A percentile compares a stretch with the other conserved stretches of the same genome.
Evolutionary conservation across 371 early-diverging fungal genomes (phyloP).

Genomic region (Catenaria anguillulae): DNA sequence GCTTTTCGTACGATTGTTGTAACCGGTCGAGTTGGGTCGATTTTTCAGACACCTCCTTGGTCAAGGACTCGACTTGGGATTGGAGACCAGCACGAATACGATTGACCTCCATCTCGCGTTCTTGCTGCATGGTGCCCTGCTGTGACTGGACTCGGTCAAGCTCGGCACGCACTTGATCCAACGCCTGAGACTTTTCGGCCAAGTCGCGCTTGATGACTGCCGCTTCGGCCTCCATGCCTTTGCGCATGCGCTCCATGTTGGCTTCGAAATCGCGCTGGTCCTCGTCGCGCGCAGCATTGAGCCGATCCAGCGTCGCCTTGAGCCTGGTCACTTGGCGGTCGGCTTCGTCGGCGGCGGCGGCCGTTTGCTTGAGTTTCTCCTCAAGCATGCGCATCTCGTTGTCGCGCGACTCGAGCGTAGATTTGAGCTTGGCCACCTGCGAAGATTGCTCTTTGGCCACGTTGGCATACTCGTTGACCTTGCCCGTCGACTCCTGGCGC

Average conservation of each 20-base stretch:
- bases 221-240: conserved; percentile 13
- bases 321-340: background rate
- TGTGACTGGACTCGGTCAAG: conserved; percentile 9
- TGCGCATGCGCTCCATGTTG: background rate
- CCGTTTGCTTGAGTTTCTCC: background rate
- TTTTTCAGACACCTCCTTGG: conserved; percentile 7
- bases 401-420: background rate
- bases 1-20: conserved; percentile 6
- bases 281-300: background rate
- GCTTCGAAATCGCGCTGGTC: background rate
- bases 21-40: background rate
- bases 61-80: conserved; percentile 13
- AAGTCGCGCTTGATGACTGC: conserved; percentile 15
- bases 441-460: background rate
- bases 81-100: conserved; percentile 15
- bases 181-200: too few relatives aligned
- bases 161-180: too few relatives aligned
- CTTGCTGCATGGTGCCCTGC: too few relatives aligned
- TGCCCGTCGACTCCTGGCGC: background rate
- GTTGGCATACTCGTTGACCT: background rate
- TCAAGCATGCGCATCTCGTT: background rate
- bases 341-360: background rate
- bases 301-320: background rate
- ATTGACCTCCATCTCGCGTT: conserved; percentile 10
- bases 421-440: background rate